These are phyloP conservation scores for Termitomyces sp. DNA, from an alignment of 768 basidiomycete species.

Conservation along the genomic window DNA sequence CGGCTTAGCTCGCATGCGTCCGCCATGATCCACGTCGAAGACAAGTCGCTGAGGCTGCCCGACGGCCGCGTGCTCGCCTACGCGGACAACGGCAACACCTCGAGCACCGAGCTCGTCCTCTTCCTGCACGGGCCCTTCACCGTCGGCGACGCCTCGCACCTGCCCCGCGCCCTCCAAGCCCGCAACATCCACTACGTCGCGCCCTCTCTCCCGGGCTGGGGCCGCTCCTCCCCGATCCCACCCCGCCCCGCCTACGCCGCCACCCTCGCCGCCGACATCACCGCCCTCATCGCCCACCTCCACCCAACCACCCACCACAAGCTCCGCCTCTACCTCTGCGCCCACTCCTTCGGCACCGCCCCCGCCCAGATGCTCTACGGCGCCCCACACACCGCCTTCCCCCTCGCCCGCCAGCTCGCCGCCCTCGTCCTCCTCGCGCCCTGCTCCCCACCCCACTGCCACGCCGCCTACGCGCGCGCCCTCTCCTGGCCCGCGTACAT, in stretches of 20 bases:
- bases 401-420: constrained; percentile 40
- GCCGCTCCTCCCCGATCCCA: constrained; percentile 42
- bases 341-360: constrained; percentile 52
- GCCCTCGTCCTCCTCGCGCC: constrained; percentile 47
- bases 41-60: constrained; percentile 34
- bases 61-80: constrained; percentile 53
- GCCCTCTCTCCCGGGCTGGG: constrained; percentile 60
- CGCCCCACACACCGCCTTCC: constrained; percentile 47
- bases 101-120: constrained; percentile 45
- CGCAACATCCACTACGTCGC: constrained; percentile 43
- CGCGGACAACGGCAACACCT: constrained; percentile 45
- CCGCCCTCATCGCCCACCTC: constrained; percentile 44
- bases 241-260: constrained; percentile 33
- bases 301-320: constrained; percentile 35
- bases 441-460: constrained; percentile 42
- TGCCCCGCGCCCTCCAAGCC: constrained; percentile 31
- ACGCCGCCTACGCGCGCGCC: constrained; percentile 40
- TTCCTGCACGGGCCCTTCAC: constrained; percentile 56
- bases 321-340: constrained; percentile 47
- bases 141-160: constrained; percentile 38
- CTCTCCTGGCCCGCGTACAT: constrained; percentile 49
- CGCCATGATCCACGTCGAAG: constrained; percentile 27
- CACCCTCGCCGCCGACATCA: constrained; percentile 40
- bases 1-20: no score
- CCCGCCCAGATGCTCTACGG: constrained; percentile 57